phyloP scores from a whole-genome alignment of 225 moss, liverwort and hornwort species.

The Lunularia cruciata region DNA sequence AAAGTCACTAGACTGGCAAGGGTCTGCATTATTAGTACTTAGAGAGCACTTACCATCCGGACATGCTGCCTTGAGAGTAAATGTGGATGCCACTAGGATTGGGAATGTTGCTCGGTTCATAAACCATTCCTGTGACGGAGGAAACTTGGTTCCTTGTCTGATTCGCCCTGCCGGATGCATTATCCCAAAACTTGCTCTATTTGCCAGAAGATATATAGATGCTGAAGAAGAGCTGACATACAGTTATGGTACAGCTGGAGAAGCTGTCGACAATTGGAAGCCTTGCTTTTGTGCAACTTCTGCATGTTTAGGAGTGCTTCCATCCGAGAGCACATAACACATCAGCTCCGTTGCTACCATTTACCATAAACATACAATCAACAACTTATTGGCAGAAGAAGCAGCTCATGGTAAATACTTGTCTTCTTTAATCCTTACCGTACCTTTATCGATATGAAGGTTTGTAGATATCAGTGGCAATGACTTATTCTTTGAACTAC shows the following conservation, averaged over 20 bases:
- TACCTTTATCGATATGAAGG: too few species aligned
- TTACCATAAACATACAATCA: too few species aligned
- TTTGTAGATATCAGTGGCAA: too few species aligned
- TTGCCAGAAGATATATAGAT: slow-evolving; percentile 54
- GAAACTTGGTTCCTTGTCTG: slow-evolving; percentile 76
- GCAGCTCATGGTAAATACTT: too few species aligned
- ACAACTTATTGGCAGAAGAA: too few species aligned
- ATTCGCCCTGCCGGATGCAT: slow-evolving; percentile 68
- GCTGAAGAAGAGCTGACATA: slow-evolving; percentile 70
- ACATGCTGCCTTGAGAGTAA: slow-evolving; percentile 60
- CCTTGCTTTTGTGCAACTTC: slow-evolving; percentile 66
- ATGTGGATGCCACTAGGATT: slow-evolving; percentile 76
- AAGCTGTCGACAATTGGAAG: slow-evolving; percentile 33
- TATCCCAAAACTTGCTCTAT: slow-evolving; percentile 73
- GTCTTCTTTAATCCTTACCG: too few species aligned
- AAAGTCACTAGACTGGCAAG: slow-evolving; percentile 44
- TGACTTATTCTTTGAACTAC: too few species aligned
- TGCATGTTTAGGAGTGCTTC: slow-evolving; percentile 71
- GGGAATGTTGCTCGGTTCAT: slow-evolving; percentile 91
- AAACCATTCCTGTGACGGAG: slow-evolving; percentile 91
- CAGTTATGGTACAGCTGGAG: slow-evolving; percentile 65
- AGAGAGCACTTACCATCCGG: slow-evolving; percentile 81
- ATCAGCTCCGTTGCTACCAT: not conserved
- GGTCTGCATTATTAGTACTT: slow-evolving; percentile 72
- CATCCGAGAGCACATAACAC: slow-evolving; percentile 44